Evolutionary conservation across 441 rosid species (phyloP).

Genomic region (Pelargonium fulgidum): DNA sequence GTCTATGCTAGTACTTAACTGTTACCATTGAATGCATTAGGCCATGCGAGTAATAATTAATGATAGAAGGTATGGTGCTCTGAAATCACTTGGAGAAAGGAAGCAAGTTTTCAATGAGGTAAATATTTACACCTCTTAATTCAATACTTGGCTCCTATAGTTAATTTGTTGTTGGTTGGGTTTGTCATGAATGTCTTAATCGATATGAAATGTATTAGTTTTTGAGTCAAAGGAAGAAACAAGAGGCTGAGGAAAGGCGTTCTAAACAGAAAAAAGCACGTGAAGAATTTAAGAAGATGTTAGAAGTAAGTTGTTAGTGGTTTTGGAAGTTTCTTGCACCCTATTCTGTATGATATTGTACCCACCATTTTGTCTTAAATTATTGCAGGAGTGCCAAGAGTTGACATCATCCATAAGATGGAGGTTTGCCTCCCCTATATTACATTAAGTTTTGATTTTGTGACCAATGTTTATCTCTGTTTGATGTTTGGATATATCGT

Average conservation of each 20-base stretch:
- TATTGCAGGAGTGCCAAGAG: conserved; percentile 45
- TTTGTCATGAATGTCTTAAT: conserved; percentile 16
- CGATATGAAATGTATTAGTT: conserved; percentile 33
- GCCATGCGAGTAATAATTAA: conserved; percentile 65
- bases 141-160: conserved; percentile 10
- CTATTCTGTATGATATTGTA: conserved; percentile 3
- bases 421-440: conserved; percentile 44
- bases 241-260: conserved; percentile 53
- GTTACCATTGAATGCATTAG: conserved; percentile 29
- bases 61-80: conserved; percentile 60
- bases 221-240: conserved; percentile 49
- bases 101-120: conserved; percentile 72
- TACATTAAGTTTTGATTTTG: conserved; percentile 1
- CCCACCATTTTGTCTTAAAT: conserved; percentile 13
- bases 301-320: conserved; percentile 41
- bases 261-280: conserved; percentile 44
- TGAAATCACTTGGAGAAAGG: conserved; percentile 72
- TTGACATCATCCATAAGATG: conserved; percentile 59
- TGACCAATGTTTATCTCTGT: neutral
- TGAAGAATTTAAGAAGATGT: conserved; percentile 55
- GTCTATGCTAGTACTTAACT: conserved; percentile 24
- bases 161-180: conserved; percentile 6
- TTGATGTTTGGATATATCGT: conserved; percentile 9
- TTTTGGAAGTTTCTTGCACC: conserved; percentile 3
- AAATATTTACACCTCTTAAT: conserved; percentile 14